Base-by-base conservation (phyloP, 2,329 filamentous ascomycete species). In the Graphium sp. region DNA sequence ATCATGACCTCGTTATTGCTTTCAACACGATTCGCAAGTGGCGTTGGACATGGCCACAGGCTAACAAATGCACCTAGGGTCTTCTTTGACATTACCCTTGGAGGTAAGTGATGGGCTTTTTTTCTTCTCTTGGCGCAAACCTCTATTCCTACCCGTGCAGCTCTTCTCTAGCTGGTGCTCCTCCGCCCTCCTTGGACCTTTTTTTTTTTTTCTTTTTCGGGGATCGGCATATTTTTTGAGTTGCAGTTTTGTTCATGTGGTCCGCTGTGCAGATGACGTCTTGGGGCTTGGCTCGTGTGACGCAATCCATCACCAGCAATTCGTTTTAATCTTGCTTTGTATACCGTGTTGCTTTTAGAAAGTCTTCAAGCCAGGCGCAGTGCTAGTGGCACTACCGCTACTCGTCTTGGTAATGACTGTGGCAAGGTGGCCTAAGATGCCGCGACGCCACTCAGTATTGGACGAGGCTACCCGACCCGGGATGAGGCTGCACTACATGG, bases 41-140 rank as follows among this genome's bases (percentile, higher is more conserved):
- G 11, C 5, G 15, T 10, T 13, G 12, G 5, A 15, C 14, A 8
- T 5, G 24, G 18, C 8, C 11, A 13, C 18, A 6, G 25, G 14
- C 15, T 12, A 9, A 17, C 14, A 27, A n/a, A 21, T 29, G 12
- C 12, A 12, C 21, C 13, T 36, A 65, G 60, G 43, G 71, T 76
- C 39, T 80, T 84, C 57, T 81, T 83, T 51, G 78, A 84, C 50
- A 68, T 83, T 34, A 79, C 79, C 4, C 60, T 89, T 32, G 80
- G 80, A 58, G 78, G 78, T 80, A 52, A 47, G 66, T 52, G 26
- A 26, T 37, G 2, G 22, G 12, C 7, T 10, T 24, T 29, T 17
- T 18, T 9, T 22, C 11, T n/a, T n/a, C n/a, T n/a, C n/a, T n/a
- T n/a, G n/a, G n/a, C n/a, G 18, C 24, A 29, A 17, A 25, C 27